These are phyloP conservation scores for Psilocybe subaeruginosa DNA, from an alignment of 768 basidiomycete species.

Conservation along the genomic window DNA sequence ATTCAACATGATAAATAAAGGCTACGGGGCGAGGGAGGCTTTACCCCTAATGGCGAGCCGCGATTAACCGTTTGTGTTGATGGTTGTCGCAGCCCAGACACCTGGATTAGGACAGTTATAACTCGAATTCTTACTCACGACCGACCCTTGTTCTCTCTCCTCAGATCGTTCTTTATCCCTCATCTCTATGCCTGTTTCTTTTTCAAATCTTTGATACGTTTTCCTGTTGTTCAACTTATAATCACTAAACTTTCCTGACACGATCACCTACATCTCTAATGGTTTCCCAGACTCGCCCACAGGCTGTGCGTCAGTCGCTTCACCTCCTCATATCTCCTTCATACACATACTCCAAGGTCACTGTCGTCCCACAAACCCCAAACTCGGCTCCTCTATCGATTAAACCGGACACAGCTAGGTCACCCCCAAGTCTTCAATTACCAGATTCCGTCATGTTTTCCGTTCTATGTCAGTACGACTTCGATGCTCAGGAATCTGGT, in stretches of 20 bases:
- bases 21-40: not conserved
- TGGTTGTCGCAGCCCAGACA: not conserved
- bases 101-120: constrained; percentile 2
- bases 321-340: constrained; percentile 42
- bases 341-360: constrained; percentile 27
- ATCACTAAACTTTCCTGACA: not conserved
- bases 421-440: constrained; percentile 30
- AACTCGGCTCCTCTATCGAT: constrained; percentile 33
- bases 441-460: constrained; percentile 44
- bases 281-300: constrained; percentile 31
- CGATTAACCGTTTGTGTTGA: not conserved
- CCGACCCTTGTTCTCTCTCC: not conserved
- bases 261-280: constrained; percentile 3
- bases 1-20: no score
- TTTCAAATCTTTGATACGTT: not conserved
- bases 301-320: constrained; percentile 39
- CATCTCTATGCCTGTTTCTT: not conserved
- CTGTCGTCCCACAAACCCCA: constrained; percentile 33
- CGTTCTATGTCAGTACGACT: constrained; percentile 72
- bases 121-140: not conserved
- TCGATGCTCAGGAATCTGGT: constrained; percentile 59
- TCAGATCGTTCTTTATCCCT: not conserved
- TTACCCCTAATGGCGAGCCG: constrained; percentile 1
- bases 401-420: constrained; percentile 25
- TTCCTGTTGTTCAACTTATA: not conserved